Evolutionary conservation across 2,329 filamentous ascomycete species (phyloP), one percentile per base, ranked within the genome.

Genomic region (Xylaria digitata): DNA sequence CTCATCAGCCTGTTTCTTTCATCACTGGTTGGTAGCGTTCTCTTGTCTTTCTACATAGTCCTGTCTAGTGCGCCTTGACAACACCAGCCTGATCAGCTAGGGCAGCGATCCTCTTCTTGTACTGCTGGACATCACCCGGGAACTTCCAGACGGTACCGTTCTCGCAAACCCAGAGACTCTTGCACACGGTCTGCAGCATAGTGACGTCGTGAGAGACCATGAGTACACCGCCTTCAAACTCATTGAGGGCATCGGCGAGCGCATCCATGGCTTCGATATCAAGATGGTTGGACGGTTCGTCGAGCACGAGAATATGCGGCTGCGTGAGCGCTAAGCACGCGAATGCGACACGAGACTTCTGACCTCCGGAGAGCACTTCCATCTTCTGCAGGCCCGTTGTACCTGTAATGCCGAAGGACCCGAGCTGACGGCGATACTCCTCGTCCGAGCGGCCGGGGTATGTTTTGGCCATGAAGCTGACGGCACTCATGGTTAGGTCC

Each of bases 231-330:
- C 96, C 96, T 82, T 97, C 87, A 82, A 98, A 99, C 71, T 90
- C 88, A 73, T 89, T 87, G 73, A 99, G 84, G 17, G 96, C 96
- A 34, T 91, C 89, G 4, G 93, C 90, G 59, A 99, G 84, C 11
- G 96, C 95, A 79, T 99, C 96, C 96, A 99, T 97, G 71, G 96
- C 96, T 80, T 99, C 96, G 74, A 99, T 98, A 88, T 99, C 96
- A 75, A 99, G 84, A 81, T 99, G 96, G 84, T 99, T 99, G 71
- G 93, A 97, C 78, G 96, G 96, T 81, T 99, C 96, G 86, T 99
- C 96, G 57, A 99, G 92, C 68, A 99, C 95, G 53, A 99, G 86
- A 72, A 99, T 98, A 78, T 99, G 96, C 19, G 96, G 96, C 80
- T 98, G 97, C 55, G 90, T 93, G 71, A 99, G 84, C 0, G 94